Base-by-base conservation (phyloP, 345 rosid genomes). In the Atalantia buxifolia region DNA sequence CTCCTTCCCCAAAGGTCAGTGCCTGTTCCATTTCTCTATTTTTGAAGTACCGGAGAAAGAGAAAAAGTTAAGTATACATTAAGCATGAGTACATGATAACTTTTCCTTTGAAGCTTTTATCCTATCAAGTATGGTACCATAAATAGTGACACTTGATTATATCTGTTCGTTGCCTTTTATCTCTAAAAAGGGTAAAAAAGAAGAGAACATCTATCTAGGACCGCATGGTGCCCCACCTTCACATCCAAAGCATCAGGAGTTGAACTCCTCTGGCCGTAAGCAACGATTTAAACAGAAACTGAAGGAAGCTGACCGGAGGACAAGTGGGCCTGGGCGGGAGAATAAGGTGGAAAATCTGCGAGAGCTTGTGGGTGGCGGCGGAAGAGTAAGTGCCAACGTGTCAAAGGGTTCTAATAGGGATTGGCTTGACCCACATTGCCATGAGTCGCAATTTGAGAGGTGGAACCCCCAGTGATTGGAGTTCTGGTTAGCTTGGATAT, bases 351-450 rank as follows among this genome's bases (percentile, higher is more conserved):
- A 91, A 77, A 89, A 85, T 82, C 74, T 93, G 84, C 84, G 85
- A 72, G 95, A 93, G 86, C 95, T 95, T 12, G 92, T 90, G 19
- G 97, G 97, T 13, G 77, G 48, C 0, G 69, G 71, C 1, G 89
- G 87, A 38, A 91, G 73, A 84, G 80, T 68, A 56, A 67, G 75
- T 75, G 50, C 83, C 68, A 87, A 82, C 81, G 66, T 83, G 90
- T 28, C 85, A 42, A 91, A 87, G 89, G 87, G 86, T 74, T 82
- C 92, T 69, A 36, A 87, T 14, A 86, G 91, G 83, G 98, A 92
- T 61, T 95, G 98, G 98, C 90, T 92, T 69, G 98, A 93, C 67
- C 94, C 97, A 12, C 99, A 95, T 86, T 95, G 98, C 81, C 88
- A 92, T 69, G 99, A 93, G 66, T 90, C 95, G 2, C 90, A 90